phyloP scores from a whole-genome alignment of 768 basidiomycete species.

The Rhodosporidiobolus odoratus region DNA sequence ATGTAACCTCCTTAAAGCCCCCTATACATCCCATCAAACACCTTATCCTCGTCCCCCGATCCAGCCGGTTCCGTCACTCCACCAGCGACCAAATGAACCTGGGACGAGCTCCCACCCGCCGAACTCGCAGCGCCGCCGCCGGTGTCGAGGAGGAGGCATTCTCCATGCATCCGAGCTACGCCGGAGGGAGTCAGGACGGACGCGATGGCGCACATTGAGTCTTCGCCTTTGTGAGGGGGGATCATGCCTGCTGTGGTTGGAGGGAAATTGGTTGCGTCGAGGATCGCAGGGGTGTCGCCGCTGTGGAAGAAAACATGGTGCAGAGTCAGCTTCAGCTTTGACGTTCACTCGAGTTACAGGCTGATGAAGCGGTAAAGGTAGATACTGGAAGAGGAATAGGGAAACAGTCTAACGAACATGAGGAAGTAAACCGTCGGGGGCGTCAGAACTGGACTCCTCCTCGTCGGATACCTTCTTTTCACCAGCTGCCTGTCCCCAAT shows the following conservation, averaged over 20 bases:
- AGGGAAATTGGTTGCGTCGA: slow-evolving; percentile 11
- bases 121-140: neutral
- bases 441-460: slow-evolving; percentile 8
- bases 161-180: slow-evolving; percentile 16
- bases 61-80: neutral
- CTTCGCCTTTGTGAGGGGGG: slow-evolving; percentile 15
- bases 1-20: neutral
- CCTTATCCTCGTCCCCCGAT: neutral
- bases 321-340: too few relatives aligned
- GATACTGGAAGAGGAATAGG: too few relatives aligned
- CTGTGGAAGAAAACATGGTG: too few relatives aligned
- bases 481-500: slow-evolving; percentile 28
- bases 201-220: slow-evolving; percentile 31
- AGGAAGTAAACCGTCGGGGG: slow-evolving; percentile 28
- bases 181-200: slow-evolving; percentile 25
- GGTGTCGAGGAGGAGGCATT: neutral
- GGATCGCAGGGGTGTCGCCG: slow-evolving; percentile 29
- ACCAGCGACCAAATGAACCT: neutral
- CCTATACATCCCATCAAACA: neutral
- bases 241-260: slow-evolving; percentile 13
- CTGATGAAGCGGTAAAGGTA: too few relatives aligned
- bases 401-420: too few relatives aligned
- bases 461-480: slow-evolving; percentile 28
- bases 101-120: neutral
- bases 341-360: too few relatives aligned